Conservation (phyloP, 2,329 filamentous ascomycete genomes). For the Didymella glomerata region DNA sequence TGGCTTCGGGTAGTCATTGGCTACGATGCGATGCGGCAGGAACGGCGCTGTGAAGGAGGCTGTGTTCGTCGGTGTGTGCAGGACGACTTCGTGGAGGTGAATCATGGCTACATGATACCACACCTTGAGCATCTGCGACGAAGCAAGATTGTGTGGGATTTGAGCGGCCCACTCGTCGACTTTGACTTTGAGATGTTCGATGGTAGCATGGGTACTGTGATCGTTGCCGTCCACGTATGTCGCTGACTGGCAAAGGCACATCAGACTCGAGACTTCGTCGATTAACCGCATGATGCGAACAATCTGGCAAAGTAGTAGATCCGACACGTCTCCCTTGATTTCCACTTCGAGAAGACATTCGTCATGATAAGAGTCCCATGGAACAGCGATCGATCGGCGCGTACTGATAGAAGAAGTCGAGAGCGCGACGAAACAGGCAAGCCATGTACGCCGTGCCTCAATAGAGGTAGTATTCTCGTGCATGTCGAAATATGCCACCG, state of each 20-base stretch:
- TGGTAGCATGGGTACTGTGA: conserved; percentile 26
- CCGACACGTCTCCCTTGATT: conserved; percentile 26
- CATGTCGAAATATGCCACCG: conserved; percentile 33
- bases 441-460: conserved; percentile 42
- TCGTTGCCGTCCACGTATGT: conserved; percentile 35
- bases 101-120: conserved; percentile 39
- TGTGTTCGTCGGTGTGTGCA: conserved; percentile 42
- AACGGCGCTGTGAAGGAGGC: conserved; percentile 38
- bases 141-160: conserved; percentile 31
- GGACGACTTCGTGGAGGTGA: conserved; percentile 31
- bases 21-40: conserved; percentile 35
- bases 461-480: conserved; percentile 32
- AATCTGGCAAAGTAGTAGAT: conserved; percentile 38
- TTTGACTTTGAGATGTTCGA: conserved; percentile 29
- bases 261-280: conserved; percentile 31
- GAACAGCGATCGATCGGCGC: conserved; percentile 33
- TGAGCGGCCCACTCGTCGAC: conserved; percentile 37
- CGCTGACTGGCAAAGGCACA: conserved; percentile 32
- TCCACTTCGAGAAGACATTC: conserved; percentile 35
- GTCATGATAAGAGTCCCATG: conserved; percentile 35
- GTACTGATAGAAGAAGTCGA: conserved; percentile 31
- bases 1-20: conserved; percentile 40
- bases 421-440: conserved; percentile 39
- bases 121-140: conserved; percentile 34
- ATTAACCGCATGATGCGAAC: conserved; percentile 34